Conservation (phyloP, 2,329 filamentous ascomycete species). For the Stemphylium lycopersici region DNA sequence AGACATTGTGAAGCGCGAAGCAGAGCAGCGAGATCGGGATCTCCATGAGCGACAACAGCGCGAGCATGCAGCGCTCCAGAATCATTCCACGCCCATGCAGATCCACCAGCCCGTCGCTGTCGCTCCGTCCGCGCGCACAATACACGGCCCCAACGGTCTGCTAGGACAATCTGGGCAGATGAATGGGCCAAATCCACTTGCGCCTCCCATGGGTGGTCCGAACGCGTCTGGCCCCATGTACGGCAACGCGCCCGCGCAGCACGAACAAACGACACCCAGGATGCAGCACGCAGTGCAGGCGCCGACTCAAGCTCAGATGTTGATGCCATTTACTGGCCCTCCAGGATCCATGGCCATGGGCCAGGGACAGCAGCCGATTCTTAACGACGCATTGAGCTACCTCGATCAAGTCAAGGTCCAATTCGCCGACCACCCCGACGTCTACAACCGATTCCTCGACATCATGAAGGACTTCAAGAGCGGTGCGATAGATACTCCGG, state of each 20-base stretch:
- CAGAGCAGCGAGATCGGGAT: slow-evolving; percentile 62
- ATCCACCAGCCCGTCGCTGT: slow-evolving; percentile 91
- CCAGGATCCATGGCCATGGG: slow-evolving; percentile 64
- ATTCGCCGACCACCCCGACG: slow-evolving; percentile 94
- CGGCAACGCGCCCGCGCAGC: slow-evolving; percentile 71
- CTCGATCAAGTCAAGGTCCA: slow-evolving; percentile 98
- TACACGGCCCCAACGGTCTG: slow-evolving; percentile 90
- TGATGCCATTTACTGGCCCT: slow-evolving; percentile 55
- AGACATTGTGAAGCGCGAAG: slow-evolving; percentile 55
- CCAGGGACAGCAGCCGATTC: slow-evolving; percentile 83
- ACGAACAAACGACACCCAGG: slow-evolving; percentile 58
- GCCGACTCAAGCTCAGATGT: slow-evolving; percentile 59
- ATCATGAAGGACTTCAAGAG: slow-evolving; percentile 99
- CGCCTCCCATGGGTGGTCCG: slow-evolving; percentile 61
- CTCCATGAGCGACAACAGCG: slow-evolving; percentile 63
- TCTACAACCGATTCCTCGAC: slow-evolving; percentile 95
- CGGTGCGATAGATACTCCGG: slow-evolving; percentile 97
- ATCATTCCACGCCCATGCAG: slow-evolving; percentile 83
- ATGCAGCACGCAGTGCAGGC: slow-evolving; percentile 67
- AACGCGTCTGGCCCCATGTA: slow-evolving; percentile 70
- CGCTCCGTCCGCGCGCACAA: slow-evolving; percentile 73
- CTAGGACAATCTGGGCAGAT: slow-evolving; percentile 65
- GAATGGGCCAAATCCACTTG: slow-evolving; percentile 56
- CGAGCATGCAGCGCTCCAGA: slow-evolving; percentile 79
- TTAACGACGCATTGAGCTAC: slow-evolving; percentile 90